These are phyloP conservation scores for Lipomyces kockii DNA, from an alignment of 805 yeast genomes.

Conservation along the genomic window DNA sequence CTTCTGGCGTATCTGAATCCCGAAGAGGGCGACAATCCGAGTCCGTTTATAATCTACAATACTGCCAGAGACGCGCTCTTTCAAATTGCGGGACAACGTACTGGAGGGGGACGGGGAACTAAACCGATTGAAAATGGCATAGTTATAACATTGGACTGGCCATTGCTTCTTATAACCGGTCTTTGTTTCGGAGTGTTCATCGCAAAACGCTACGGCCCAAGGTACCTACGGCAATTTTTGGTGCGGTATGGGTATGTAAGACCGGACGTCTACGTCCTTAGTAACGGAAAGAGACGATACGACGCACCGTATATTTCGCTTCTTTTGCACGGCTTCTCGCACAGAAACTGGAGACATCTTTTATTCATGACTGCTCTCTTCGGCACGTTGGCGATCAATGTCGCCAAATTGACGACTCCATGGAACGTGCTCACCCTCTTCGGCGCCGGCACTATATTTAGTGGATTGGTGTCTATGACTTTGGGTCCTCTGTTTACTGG, in stretches of 20 bases:
- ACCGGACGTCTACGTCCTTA: conserved; percentile 10
- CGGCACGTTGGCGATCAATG: not conserved
- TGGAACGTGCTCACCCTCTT: conserved; percentile 2
- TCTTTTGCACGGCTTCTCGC: conserved; percentile 2
- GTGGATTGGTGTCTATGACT: conserved; percentile 1
- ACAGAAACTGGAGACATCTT: conserved; percentile 7
- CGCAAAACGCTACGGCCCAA: conserved; percentile 13
- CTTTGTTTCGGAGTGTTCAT: not conserved
- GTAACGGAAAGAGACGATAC: not conserved
- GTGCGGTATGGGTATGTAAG: conserved; percentile 14
- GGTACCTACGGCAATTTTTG: conserved; percentile 3
- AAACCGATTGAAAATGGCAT: not conserved
- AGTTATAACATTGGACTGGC: conserved; percentile 1
- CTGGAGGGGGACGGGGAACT: not conserved
- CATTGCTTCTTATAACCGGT: not conserved
- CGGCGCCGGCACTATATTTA: conserved; percentile 3
- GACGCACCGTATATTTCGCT: conserved; percentile 14
- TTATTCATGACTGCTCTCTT: not conserved
- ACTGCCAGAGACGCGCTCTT: conserved; percentile 5
- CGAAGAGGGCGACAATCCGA: not conserved
- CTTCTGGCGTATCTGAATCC: not conserved
- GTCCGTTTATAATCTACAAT: not conserved
- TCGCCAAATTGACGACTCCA: not conserved
- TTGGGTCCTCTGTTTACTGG: not conserved
- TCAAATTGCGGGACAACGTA: not conserved